phyloP scores from a whole-genome alignment of 2,329 filamentous ascomycete genomes.

The Fusarium sterilihyphosum region DNA sequence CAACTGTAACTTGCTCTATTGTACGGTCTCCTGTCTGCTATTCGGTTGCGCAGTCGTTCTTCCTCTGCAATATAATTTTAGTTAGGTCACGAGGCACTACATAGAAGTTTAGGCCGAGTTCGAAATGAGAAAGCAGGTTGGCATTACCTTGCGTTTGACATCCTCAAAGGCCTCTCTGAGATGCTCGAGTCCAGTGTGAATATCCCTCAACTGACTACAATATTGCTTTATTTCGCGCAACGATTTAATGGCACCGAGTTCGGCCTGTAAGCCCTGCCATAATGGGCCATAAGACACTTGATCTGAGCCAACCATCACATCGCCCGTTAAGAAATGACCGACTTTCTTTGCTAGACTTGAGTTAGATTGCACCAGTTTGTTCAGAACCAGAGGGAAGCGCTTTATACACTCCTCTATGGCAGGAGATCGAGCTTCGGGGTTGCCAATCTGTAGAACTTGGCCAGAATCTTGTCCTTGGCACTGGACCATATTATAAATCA shows the following conservation, averaged over 20 bases:
- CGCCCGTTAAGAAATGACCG: accelerated
- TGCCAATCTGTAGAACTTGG: too few relatives aligned
- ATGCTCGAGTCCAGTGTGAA: neutral
- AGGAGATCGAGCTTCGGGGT: neutral
- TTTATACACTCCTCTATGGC: accelerated
- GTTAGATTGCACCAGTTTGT: accelerated
- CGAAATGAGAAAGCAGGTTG: too few relatives aligned
- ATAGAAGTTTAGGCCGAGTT: too few relatives aligned
- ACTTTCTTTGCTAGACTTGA: accelerated
- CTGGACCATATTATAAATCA: too few relatives aligned
- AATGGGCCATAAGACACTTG: accelerated
- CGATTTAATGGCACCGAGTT: neutral
- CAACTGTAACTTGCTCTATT: neutral
- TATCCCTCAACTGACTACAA: neutral
- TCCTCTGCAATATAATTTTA: accelerated
- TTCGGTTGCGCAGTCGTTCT: neutral
- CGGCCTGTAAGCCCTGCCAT: neutral
- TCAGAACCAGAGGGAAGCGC: accelerated
- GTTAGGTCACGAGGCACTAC: too few relatives aligned
- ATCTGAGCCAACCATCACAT: neutral
- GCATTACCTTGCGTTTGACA: neutral
- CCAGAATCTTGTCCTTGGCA: too few relatives aligned
- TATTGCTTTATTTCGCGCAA: accelerated
- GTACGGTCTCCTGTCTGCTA: neutral
- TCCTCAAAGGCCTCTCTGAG: accelerated